phyloP scores from a whole-genome alignment of 2,329 filamentous ascomycete genomes.

The Claviceps sp. region DNA sequence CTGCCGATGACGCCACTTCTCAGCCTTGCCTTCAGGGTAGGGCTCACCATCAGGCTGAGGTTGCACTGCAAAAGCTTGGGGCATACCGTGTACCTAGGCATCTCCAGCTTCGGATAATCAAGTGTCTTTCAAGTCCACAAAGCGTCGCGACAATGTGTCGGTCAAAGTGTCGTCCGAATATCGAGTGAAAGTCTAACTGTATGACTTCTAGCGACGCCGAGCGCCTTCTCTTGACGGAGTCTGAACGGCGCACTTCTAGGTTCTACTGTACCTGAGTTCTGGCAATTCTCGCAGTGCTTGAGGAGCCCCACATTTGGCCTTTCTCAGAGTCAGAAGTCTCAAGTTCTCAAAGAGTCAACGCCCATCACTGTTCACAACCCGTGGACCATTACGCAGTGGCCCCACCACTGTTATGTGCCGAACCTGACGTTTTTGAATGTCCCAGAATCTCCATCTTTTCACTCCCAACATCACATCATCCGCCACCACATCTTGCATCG shows the following conservation, averaged over 20 bases:
- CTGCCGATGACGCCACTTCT: no score
- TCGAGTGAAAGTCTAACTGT: no score
- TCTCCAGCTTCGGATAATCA: background rate
- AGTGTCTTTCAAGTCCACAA: background rate
- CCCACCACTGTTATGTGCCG: slow-evolving; percentile 17
- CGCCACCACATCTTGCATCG: slow-evolving; percentile 3
- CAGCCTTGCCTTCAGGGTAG: background rate
- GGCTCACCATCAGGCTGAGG: background rate
- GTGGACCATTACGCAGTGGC: slow-evolving; percentile 25
- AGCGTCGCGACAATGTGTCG: background rate
- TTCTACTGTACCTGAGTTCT: background rate
- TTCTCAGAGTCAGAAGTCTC: background rate
- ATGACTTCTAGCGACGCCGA: no score
- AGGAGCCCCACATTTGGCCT: no score
- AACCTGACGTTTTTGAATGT: slow-evolving; percentile 23
- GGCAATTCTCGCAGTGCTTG: background rate
- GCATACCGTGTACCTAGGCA: no score
- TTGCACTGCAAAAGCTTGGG: background rate
- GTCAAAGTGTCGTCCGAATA: no score
- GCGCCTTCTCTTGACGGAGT: no score
- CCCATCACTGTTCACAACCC: background rate
- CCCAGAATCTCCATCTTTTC: slow-evolving; percentile 14
- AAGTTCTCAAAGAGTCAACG: background rate
- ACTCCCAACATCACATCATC: slow-evolving; percentile 13
- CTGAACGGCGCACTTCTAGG: no score